Evolutionary conservation across 768 basidiomycete genomes (phyloP), one percentile per base, ranked within the genome.

Genomic region (Dentipellis sp.): DNA sequence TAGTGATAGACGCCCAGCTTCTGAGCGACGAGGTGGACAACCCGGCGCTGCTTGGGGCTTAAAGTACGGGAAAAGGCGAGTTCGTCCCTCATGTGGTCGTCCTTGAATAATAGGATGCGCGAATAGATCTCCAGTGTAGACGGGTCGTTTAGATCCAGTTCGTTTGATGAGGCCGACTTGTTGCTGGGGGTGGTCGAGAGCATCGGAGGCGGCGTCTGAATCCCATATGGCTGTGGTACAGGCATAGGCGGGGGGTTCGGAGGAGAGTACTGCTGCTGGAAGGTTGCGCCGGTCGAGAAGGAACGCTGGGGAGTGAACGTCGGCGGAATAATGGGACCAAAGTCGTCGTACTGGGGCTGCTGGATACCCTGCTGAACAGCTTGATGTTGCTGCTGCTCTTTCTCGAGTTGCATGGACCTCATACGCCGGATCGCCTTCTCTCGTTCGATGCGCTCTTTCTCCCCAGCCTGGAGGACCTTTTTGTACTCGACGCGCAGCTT

Each of bases 401-500:
- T 91, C 73, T 93, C 91, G 34, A 97, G 71, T 67, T 97, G 94
- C 83, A 97, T 95, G 48, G 91, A 94, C 62, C 91, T 86, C 94
- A 99, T 99, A 59, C 97, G 81, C 61, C 94, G 88, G 59, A 99
- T 84, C 2, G 97, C 97, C 77, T 99, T 99, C 76, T 98, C 95
- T 56, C 95, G 77, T 71, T 99, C 97, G 66, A 98, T 99, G 56
- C 92, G 83, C 67, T 99, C 97, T 74, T 99, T 99, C 73, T 99
- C 97, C 50, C 95, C 94, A 3, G 94, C 94, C 69, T 97, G 94
- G n/a, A 99, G 75, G 8, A 97, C 95, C 72, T 97, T 97, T 77
- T 99, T 99, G 77, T 98, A 98, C 72, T 99, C 97, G 55, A 97
- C 95, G 45, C 97, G 88, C 52, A 99, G 78, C 72, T 97, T 98